Percentiles rank a stretch among this genome's conserved stretches.
These are phyloP conservation scores for Lepidium didymum DNA, from an alignment of 345 rosid species.

Conservation along the genomic window DNA sequence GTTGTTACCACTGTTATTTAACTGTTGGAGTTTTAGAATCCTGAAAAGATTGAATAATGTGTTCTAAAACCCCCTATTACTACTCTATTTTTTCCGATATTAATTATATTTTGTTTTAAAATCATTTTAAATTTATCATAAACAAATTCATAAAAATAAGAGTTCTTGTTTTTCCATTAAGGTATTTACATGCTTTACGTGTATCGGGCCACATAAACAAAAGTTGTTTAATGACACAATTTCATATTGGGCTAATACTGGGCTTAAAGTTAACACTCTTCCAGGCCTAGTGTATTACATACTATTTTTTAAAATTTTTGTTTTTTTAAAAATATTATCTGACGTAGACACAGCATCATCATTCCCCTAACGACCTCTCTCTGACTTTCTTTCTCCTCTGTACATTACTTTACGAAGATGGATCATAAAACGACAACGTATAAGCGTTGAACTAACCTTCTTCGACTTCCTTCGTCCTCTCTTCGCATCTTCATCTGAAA, in stretches of 20 bases:
- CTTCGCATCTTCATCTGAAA: slow-evolving; percentile 9
- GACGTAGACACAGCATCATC: slow-evolving; percentile 3
- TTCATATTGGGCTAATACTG: background rate
- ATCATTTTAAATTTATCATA: too few species aligned
- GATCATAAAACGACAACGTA: slow-evolving; percentile 1
- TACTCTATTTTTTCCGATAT: background rate
- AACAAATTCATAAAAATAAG: too few species aligned
- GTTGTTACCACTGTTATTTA: slow-evolving; percentile 29
- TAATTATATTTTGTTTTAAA: too few species aligned
- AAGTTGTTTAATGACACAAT: background rate
- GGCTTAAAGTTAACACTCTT: background rate
- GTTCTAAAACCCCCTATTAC: background rate
- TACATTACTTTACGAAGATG: background rate
- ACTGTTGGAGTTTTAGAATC: slow-evolving; percentile 31
- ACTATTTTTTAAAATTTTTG: background rate
- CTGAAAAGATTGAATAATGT: slow-evolving; percentile 16
- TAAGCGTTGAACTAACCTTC: background rate
- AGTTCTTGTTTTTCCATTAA: too few species aligned
- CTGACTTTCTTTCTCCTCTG: too few species aligned
- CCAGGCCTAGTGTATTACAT: background rate
- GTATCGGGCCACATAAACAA: background rate
- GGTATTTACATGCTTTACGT: too few species aligned
- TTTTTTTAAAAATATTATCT: background rate
- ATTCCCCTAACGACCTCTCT: background rate
- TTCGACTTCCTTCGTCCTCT: background rate